Conservation (phyloP, 2,329 filamentous ascomycete species). For the Elsinoe arachidis region DNA sequence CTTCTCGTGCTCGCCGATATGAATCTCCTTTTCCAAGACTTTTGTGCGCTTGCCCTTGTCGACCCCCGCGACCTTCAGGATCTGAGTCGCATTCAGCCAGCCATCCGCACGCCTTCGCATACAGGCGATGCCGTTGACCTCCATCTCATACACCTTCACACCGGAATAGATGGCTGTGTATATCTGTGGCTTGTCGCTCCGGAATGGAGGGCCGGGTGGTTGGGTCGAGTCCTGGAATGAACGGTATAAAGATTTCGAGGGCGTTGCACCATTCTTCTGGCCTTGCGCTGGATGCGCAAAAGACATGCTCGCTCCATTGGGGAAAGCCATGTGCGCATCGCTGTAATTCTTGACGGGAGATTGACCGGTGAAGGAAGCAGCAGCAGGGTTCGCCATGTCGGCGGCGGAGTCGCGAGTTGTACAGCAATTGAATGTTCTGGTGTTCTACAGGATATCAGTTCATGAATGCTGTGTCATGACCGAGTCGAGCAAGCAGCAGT, state of each 20-base stretch:
- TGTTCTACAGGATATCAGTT: neutral
- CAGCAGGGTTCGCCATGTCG: conserved; percentile 6
- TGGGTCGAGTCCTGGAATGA: conserved; percentile 11
- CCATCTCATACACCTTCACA: conserved; percentile 97
- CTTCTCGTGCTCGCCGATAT: conserved; percentile 94
- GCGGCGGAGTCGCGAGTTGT: neutral
- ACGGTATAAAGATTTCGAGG: conserved; percentile 4
- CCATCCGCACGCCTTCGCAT: conserved; percentile 94
- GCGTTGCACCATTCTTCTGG: conserved; percentile 11
- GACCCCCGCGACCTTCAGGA: conserved; percentile 92
- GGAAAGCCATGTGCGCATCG: conserved; percentile 12
- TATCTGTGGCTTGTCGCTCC: conserved; percentile 37
- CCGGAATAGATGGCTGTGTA: conserved; percentile 79
- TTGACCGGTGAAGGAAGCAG: conserved; percentile 2
- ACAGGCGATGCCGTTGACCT: conserved; percentile 83
- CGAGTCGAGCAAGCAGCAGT: neutral
- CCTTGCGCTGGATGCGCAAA: conserved; percentile 6
- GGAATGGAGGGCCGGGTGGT: conserved; percentile 11
- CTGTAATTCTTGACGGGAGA: conserved; percentile 8
- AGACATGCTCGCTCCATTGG: neutral
- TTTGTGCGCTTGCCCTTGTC: conserved; percentile 98
- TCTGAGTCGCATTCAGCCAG: conserved; percentile 97
- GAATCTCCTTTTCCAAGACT: conserved; percentile 94
- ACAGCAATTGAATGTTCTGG: neutral
- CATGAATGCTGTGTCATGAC: neutral